Percentiles rank a stretch among this genome's conserved stretches.
phyloP scores from a whole-genome alignment of 805 yeast genomes.

The Saccharomycopsis amapae region DNA sequence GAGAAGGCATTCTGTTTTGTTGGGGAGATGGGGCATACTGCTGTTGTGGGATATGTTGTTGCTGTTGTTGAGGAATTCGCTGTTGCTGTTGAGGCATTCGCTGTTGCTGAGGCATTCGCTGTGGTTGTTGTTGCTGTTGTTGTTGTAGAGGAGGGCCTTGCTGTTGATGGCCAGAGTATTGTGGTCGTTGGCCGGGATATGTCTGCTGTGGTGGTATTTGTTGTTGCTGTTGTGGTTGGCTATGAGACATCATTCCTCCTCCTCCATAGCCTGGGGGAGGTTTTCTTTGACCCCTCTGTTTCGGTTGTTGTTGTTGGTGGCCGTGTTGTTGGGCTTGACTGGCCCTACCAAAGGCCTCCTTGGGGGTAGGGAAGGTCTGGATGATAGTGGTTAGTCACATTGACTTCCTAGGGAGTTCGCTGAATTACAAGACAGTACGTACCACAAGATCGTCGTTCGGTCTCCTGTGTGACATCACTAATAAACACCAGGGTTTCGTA shows the following conservation, averaged over 20 bases:
- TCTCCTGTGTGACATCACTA: neutral
- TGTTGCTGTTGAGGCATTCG: slow-evolving; percentile 18
- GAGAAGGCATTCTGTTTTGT: slow-evolving; percentile 5
- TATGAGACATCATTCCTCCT: neutral
- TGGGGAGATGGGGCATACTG: slow-evolving; percentile 10
- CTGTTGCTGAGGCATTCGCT: slow-evolving; percentile 20
- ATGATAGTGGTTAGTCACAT: too few relatives aligned
- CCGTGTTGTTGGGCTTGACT: slow-evolving; percentile 12
- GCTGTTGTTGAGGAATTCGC: slow-evolving; percentile 2
- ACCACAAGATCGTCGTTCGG: slow-evolving; percentile 4
- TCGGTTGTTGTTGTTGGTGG: slow-evolving; percentile 24
- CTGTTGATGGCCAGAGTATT: neutral
- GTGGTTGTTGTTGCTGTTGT: slow-evolving; percentile 19
- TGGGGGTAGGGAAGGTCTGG: slow-evolving; percentile 20
- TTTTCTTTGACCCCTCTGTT: too few relatives aligned
- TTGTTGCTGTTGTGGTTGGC: slow-evolving; percentile 19
- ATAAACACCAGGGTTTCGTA: too few relatives aligned
- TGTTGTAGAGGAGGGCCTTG: slow-evolving; percentile 7
- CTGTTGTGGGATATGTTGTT: slow-evolving; percentile 6
- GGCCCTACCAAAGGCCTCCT: slow-evolving; percentile 13
- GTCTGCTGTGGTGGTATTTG: slow-evolving; percentile 14
- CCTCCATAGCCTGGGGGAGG: slow-evolving; percentile 4
- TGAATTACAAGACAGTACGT: neutral
- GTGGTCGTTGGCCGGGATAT: neutral
- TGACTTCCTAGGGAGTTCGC: too few relatives aligned